phyloP scores from a whole-genome alignment of 2,329 filamentous ascomycete species.

The Penicillium sp. region DNA sequence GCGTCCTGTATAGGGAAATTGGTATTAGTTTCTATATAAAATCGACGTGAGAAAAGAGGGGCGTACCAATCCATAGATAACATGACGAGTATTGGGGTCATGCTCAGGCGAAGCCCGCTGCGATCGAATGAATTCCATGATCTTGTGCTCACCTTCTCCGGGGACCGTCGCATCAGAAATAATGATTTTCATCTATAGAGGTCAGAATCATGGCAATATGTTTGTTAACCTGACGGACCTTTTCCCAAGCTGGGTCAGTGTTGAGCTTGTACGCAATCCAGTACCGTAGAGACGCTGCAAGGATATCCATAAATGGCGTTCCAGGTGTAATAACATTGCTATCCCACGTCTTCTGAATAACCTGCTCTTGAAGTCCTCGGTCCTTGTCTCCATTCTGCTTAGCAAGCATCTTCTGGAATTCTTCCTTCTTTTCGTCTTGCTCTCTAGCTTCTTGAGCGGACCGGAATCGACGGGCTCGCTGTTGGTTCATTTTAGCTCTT shows the following conservation, averaged over 20 bases:
- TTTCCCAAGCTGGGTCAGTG: conserved; percentile 93
- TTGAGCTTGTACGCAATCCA: conserved; percentile 98
- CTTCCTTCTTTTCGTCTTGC: conserved; percentile 88
- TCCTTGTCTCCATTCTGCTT: conserved; percentile 72
- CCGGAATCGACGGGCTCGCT: conserved; percentile 92
- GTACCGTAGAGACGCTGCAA: conserved; percentile 87
- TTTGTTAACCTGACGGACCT: conserved; percentile 48
- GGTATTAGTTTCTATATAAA: conserved; percentile 26
- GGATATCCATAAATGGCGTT: conserved; percentile 97
- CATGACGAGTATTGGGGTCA: conserved; percentile 94
- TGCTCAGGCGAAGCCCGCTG: conserved; percentile 89
- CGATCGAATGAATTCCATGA: conserved; percentile 97
- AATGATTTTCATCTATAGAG: conserved; percentile 78
- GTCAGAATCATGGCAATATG: conserved; percentile 27
- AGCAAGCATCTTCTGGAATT: conserved; percentile 82
- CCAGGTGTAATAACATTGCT: conserved; percentile 88
- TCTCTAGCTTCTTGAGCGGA: conserved; percentile 93
- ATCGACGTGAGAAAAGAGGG: background rate
- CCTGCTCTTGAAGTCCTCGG: conserved; percentile 64
- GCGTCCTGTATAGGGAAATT: conserved; percentile 65
- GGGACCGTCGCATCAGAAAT: conserved; percentile 98
- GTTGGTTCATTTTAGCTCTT: conserved; percentile 99
- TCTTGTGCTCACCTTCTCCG: conserved; percentile 98
- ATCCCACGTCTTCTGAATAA: conserved; percentile 89
- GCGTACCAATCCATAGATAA: conserved; percentile 83